Conservation (phyloP, 345 rosid genomes). For the Sapria himalayana region DNA sequence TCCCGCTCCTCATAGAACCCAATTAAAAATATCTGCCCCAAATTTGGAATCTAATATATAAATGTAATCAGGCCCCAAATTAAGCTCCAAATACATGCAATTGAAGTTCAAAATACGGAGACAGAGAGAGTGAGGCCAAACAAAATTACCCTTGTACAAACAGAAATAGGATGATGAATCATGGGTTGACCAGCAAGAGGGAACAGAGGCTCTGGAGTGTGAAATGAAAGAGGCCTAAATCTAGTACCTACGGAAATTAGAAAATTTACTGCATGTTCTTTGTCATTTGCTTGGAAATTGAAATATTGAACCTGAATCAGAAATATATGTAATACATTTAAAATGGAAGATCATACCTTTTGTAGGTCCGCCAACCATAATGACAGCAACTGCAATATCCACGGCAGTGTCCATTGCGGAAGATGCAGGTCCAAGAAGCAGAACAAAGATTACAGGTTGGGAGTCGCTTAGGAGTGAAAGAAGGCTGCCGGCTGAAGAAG, state of each 20-base stretch:
- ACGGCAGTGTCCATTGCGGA: conserved; percentile 19
- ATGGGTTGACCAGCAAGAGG: conserved; percentile 83
- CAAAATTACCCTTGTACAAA: conserved; percentile 47
- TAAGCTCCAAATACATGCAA: neutral
- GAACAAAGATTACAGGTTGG: too few species aligned
- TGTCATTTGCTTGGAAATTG: too few species aligned
- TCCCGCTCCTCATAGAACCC: conserved; percentile 77
- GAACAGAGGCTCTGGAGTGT: conserved; percentile 56
- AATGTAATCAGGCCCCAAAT: conserved; percentile 1
- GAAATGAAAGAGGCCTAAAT: conserved; percentile 61
- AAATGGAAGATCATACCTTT: conserved; percentile 24
- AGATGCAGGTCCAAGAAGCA: too few species aligned
- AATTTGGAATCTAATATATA: conserved; percentile 38
- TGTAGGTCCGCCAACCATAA: conserved; percentile 86
- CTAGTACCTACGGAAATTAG: conserved; percentile 33
- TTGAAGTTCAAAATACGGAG: neutral
- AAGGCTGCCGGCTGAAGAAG: too few species aligned
- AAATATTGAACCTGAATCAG: too few species aligned
- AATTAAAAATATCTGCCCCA: conserved; percentile 43
- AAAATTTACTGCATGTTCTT: too few species aligned
- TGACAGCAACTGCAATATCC: conserved; percentile 63
- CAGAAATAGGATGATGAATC: conserved; percentile 82
- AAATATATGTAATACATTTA: too few species aligned
- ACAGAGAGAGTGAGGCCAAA: conserved; percentile 1
- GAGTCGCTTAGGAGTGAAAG: too few species aligned